Conservation (phyloP, 169 alveolate species). For the Cryptosporidium ubiquitum region DNA sequence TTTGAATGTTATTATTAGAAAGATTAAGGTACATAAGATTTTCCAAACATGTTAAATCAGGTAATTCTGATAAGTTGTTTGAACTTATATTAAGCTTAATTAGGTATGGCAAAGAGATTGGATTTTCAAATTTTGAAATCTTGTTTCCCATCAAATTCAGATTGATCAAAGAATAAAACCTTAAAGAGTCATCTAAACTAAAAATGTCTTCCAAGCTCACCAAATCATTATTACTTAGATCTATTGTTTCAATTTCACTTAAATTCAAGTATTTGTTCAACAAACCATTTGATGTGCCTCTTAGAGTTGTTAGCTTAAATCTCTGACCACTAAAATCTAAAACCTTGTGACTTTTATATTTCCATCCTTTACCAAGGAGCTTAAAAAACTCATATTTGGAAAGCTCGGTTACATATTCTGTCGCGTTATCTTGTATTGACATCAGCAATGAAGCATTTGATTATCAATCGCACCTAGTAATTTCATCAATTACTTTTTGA, state of each 20-base stretch:
- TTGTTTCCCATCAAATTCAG: slow-evolving; percentile 33
- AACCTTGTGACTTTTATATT: slow-evolving; percentile 18
- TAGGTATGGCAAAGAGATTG: slow-evolving; percentile 37
- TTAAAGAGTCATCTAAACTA: slow-evolving; percentile 45
- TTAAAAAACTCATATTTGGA: slow-evolving; percentile 20
- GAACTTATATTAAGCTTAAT: slow-evolving; percentile 10
- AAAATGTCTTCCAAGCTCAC: slow-evolving; percentile 18
- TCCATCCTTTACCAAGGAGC: slow-evolving; percentile 58
- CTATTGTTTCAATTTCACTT: slow-evolving; percentile 19
- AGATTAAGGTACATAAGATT: slow-evolving; percentile 24
- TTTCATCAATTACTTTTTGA: neutral
- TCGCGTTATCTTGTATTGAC: neutral
- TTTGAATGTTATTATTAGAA: slow-evolving; percentile 23
- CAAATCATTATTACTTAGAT: slow-evolving; percentile 44
- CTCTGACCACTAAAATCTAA: slow-evolving; percentile 62
- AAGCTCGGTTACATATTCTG: neutral
- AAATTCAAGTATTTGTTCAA: slow-evolving; percentile 14
- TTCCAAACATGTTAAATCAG: slow-evolving; percentile 40
- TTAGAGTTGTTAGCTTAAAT: slow-evolving; percentile 27
- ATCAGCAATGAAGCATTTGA: neutral
- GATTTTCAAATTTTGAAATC: slow-evolving; percentile 31
- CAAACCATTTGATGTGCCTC: slow-evolving; percentile 32
- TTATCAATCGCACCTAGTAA: neutral
- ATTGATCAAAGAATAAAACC: slow-evolving; percentile 15
- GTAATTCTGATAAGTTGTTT: slow-evolving; percentile 21